Percentiles rank a stretch among this genome's conserved stretches.
Evolutionary conservation across 108 stramenopile genomes (phyloP).

Genomic region (Cylindrotheca closterium): DNA sequence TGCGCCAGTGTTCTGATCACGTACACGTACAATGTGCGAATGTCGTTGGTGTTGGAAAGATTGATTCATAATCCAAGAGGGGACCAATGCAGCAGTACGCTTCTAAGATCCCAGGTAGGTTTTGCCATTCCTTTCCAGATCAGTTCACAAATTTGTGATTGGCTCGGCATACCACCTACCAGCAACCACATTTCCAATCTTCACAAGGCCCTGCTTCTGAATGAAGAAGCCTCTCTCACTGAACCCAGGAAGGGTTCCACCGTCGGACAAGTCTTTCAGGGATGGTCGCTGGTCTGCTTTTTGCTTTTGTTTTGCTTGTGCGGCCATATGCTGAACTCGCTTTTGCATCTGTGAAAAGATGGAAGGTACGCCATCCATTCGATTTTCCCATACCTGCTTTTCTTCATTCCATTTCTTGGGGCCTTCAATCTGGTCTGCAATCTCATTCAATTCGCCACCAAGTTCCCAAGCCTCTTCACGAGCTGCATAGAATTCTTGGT

Average conservation of each 20-base stretch:
- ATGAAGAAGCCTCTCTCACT: background rate
- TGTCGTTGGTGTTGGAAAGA: no score
- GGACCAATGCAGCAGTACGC: no score
- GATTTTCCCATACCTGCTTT: slow-evolving; percentile 14
- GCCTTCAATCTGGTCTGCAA: background rate
- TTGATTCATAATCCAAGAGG: no score
- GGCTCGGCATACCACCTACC: slow-evolving; percentile 21
- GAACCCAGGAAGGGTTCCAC: slow-evolving; percentile 15
- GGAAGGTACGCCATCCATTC: background rate
- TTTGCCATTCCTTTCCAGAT: no score
- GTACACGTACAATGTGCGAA: no score
- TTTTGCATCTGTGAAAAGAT: background rate
- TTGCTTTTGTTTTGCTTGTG: slow-evolving; percentile 3
- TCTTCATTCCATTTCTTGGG: slow-evolving; percentile 21
- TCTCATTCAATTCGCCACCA: slow-evolving; percentile 9
- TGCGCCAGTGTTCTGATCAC: no score
- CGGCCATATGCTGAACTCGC: background rate
- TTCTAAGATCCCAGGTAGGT: no score
- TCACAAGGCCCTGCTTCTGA: slow-evolving; percentile 6
- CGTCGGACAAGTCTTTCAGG: slow-evolving; percentile 1
- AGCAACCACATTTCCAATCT: slow-evolving; percentile 9
- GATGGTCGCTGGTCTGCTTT: slow-evolving; percentile 2
- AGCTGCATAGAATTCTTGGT: slow-evolving; percentile 11
- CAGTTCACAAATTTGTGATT: no score
- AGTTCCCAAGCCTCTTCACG: slow-evolving; percentile 16